phyloP scores from a whole-genome alignment of 495 filamentous ascomycete species.

The Penicillium nucicola region DNA sequence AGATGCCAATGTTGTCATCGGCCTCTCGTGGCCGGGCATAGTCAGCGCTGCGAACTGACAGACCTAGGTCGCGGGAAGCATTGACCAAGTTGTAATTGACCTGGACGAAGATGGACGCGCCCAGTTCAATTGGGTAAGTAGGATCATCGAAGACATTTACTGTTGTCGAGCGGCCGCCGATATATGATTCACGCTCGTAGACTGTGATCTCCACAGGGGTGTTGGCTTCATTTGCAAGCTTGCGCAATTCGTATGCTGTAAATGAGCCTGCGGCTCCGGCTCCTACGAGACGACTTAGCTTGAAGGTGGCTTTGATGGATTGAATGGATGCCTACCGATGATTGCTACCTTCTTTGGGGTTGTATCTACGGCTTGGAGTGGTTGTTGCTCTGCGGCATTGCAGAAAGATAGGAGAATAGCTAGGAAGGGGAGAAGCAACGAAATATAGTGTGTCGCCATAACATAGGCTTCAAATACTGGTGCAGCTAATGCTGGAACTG shows the following conservation, averaged over 20 bases:
- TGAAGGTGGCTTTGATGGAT: neutral
- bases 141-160: conserved; percentile 75
- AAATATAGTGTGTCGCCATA: neutral
- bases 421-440: conserved; percentile 5
- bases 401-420: conserved; percentile 16
- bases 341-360: conserved; percentile 42
- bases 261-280: conserved; percentile 89
- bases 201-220: conserved; percentile 74
- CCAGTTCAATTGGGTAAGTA: conserved; percentile 73
- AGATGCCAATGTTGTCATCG: conserved; percentile 65
- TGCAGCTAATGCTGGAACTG: too few relatives aligned
- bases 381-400: conserved; percentile 27
- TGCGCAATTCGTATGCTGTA: conserved; percentile 74
- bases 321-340: conserved; percentile 34
- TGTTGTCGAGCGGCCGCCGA: conserved; percentile 89
- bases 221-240: conserved; percentile 56
- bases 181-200: conserved; percentile 74
- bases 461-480: too few relatives aligned
- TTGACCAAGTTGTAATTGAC: conserved; percentile 79
- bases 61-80: conserved; percentile 68
- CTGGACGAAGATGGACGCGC: conserved; percentile 88
- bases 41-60: conserved; percentile 44
- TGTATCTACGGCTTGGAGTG: conserved; percentile 15
- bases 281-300: conserved; percentile 47
- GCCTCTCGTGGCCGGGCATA: conserved; percentile 34